phyloP scores from a whole-genome alignment of 176 grass and related monocot genomes.

The Elaeis guineensis region DNA sequence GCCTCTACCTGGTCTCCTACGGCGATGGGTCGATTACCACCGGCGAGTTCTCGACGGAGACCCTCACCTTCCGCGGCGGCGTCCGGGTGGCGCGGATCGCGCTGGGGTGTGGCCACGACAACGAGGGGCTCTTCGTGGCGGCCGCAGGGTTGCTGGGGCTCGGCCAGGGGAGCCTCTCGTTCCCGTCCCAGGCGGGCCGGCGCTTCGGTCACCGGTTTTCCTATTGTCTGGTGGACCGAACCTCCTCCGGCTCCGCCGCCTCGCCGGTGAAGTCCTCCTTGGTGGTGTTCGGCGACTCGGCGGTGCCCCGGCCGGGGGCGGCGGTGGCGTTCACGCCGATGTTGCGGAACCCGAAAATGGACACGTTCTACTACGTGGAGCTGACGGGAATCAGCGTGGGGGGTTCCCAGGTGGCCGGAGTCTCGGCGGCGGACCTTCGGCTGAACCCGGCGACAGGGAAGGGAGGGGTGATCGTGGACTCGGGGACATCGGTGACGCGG shows the following conservation, averaged over 20 bases:
- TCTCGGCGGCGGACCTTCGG: slow-evolving; percentile 24
- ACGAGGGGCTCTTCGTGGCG: slow-evolving; percentile 83
- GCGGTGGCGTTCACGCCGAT: slow-evolving; percentile 41
- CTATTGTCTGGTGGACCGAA: slow-evolving; percentile 62
- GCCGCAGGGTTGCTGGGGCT: slow-evolving; percentile 85
- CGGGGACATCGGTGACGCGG: slow-evolving; percentile 29
- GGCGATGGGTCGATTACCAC: slow-evolving; percentile 83
- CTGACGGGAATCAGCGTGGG: slow-evolving; percentile 50
- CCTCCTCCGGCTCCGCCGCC: not conserved
- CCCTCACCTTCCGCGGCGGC: slow-evolving; percentile 61
- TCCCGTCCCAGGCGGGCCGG: slow-evolving; percentile 39
- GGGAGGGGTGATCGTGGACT: slow-evolving; percentile 76
- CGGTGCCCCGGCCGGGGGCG: slow-evolving; percentile 9
- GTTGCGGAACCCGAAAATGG: slow-evolving; percentile 34
- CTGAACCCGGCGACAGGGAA: slow-evolving; percentile 38
- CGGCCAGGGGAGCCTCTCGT: slow-evolving; percentile 53
- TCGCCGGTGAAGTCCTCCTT: slow-evolving; percentile 19
- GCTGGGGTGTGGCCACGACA: slow-evolving; percentile 85
- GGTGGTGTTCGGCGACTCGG: slow-evolving; percentile 48
- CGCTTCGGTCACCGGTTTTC: slow-evolving; percentile 47
- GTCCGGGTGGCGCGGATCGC: slow-evolving; percentile 58
- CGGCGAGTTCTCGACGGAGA: slow-evolving; percentile 75
- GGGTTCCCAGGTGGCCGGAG: slow-evolving; percentile 23
- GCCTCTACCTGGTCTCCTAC: slow-evolving; percentile 91
- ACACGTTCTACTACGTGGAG: slow-evolving; percentile 54